A percentile compares a stretch with the other conserved stretches of the same genome.
These are phyloP conservation scores for Phlyctochytrium planicorne DNA, from an alignment of 192 early-diverging fungal genomes.

Conservation along the genomic window DNA sequence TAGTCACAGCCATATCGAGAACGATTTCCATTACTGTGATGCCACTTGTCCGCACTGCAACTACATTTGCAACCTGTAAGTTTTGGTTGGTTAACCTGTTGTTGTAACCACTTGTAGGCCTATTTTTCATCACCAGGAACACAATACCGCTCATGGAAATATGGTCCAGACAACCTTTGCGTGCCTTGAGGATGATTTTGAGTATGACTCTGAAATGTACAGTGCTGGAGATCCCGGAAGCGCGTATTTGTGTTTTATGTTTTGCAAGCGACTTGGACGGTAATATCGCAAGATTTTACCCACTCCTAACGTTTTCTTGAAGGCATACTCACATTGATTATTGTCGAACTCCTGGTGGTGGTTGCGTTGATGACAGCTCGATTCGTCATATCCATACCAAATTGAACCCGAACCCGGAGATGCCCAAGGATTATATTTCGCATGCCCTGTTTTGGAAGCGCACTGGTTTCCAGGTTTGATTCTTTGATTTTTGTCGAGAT, in stretches of 20 bases:
- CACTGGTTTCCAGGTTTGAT: slow-evolving; percentile 29
- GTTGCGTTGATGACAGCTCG: slow-evolving; percentile 10
- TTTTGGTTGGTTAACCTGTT: too few relatives aligned
- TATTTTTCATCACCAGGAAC: slow-evolving; percentile 18
- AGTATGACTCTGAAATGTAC: slow-evolving; percentile 27
- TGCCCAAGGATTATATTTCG: slow-evolving; percentile 24
- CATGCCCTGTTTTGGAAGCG: slow-evolving; percentile 37
- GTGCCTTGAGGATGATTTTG: slow-evolving; percentile 32
- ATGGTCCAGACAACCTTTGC: slow-evolving; percentile 36
- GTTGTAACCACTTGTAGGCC: too few relatives aligned
- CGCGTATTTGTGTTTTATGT: slow-evolving; percentile 36
- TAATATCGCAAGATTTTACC: too few relatives aligned
- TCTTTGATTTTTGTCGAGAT: slow-evolving; percentile 19
- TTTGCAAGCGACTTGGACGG: slow-evolving; percentile 18
- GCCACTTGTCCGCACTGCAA: slow-evolving; percentile 25
- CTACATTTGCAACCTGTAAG: slow-evolving; percentile 30
- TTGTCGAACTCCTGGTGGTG: slow-evolving; percentile 17
- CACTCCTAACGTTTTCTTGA: too few relatives aligned
- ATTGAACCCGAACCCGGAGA: slow-evolving; percentile 27
- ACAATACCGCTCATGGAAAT: slow-evolving; percentile 40
- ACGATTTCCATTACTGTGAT: slow-evolving; percentile 30
- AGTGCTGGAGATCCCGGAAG: slow-evolving; percentile 33
- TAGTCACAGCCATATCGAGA: slow-evolving; percentile 22
- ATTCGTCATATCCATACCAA: slow-evolving; percentile 16
- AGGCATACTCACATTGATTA: slow-evolving; percentile 38